phyloP scores from a whole-genome alignment of 805 yeast species.

The Pichia cephalocereana region DNA sequence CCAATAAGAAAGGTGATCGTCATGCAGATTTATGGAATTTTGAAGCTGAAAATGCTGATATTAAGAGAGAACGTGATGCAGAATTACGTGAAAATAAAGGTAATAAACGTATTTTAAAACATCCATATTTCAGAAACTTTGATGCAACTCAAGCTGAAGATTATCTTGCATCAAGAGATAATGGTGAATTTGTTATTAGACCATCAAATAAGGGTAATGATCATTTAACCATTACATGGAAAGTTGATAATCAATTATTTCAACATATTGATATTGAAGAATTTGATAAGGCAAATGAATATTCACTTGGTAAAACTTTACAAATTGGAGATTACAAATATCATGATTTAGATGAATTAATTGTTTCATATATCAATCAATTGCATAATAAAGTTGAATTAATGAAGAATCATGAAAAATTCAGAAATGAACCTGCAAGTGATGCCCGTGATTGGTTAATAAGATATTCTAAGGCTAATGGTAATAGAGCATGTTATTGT shows the following conservation, averaged over 20 bases:
- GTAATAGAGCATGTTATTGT: slow-evolving; percentile 80
- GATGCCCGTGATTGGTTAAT: slow-evolving; percentile 85
- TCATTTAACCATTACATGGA: slow-evolving; percentile 92
- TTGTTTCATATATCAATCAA: slow-evolving; percentile 78
- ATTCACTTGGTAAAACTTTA: slow-evolving; percentile 46
- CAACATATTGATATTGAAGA: slow-evolving; percentile 89
- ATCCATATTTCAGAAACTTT: slow-evolving; percentile 82
- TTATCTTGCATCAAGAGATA: slow-evolving; percentile 74
- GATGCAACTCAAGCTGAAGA: slow-evolving; percentile 87
- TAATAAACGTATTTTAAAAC: slow-evolving; percentile 73
- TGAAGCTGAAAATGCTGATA: slow-evolving; percentile 62
- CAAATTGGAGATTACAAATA: slow-evolving; percentile 61
- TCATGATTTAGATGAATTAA: slow-evolving; percentile 87
- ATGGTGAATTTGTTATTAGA: slow-evolving; percentile 89
- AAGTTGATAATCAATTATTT: slow-evolving; percentile 80
- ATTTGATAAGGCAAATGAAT: slow-evolving; percentile 55
- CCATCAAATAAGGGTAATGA: slow-evolving; percentile 89
- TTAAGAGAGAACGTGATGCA: slow-evolving; percentile 45
- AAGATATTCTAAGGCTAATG: slow-evolving; percentile 84
- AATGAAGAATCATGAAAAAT: slow-evolving; percentile 81
- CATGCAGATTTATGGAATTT: slow-evolving; percentile 73
- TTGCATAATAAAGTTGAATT: slow-evolving; percentile 76
- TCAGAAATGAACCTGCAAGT: slow-evolving; percentile 65
- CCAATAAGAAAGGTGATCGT: slow-evolving; percentile 33
- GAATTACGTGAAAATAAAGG: slow-evolving; percentile 59